Evolutionary conservation across 169 alveolate genomes (phyloP).

Genomic region (Cryptosporidium canis): DNA sequence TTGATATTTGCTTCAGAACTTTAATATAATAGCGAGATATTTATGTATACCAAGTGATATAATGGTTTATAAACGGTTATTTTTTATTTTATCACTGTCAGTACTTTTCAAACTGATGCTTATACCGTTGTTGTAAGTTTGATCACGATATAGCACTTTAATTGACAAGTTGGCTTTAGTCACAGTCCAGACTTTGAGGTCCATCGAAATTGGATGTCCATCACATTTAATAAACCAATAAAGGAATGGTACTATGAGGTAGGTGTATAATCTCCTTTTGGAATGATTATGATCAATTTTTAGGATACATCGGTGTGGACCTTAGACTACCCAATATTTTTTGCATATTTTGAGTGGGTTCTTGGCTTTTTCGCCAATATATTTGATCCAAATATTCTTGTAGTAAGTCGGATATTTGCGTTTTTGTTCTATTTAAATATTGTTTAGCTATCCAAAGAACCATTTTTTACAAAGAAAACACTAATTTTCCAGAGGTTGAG

Average conservation of each 20-base stretch:
- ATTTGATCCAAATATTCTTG: constrained; percentile 78
- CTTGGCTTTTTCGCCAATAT: constrained; percentile 78
- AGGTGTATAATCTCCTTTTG: not conserved
- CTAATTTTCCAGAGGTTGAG: constrained; percentile 80
- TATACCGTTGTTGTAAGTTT: constrained; percentile 26
- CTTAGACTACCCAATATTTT: constrained; percentile 87
- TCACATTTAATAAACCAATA: constrained; percentile 82
- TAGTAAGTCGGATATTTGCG: constrained; percentile 65
- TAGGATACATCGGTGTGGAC: constrained; percentile 84
- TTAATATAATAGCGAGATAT: no score
- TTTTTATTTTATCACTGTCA: not conserved
- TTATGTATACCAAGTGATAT: no score
- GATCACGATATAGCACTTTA: not conserved
- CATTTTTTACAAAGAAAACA: constrained; percentile 70
- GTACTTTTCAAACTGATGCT: constrained; percentile 26
- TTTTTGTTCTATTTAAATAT: not conserved
- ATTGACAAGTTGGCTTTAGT: not conserved
- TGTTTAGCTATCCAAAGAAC: constrained; percentile 41
- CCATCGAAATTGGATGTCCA: constrained; percentile 89
- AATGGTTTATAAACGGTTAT: not conserved
- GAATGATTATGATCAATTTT: not conserved
- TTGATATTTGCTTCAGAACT: not conserved
- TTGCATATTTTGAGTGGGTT: constrained; percentile 86
- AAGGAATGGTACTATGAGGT: constrained; percentile 81
- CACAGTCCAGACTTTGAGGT: constrained; percentile 86